Conservation (phyloP, 208 protist genomes). For the Phytomonas francai region DNA sequence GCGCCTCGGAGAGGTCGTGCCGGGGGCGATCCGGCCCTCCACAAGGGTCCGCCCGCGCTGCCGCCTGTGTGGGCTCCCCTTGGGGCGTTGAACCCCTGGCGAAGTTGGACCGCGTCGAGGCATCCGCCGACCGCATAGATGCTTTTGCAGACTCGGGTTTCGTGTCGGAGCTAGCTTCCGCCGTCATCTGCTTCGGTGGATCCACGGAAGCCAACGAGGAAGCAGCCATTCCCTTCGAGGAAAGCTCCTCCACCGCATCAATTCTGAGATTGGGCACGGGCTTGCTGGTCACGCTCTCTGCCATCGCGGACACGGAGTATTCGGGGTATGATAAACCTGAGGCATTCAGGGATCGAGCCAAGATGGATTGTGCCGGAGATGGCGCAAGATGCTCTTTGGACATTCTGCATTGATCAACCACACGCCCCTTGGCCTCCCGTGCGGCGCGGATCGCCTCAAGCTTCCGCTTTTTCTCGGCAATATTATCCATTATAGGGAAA, state of each 20-base stretch:
- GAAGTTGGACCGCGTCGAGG: background rate
- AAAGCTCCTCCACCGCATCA: background rate
- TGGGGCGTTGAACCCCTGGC: background rate
- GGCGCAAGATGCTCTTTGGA: background rate
- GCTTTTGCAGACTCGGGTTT: background rate
- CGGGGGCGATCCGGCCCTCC: background rate
- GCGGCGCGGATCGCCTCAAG: constrained; percentile 48
- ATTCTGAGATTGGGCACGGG: background rate
- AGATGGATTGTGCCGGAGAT: background rate
- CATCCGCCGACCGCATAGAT: background rate
- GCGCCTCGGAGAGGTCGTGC: background rate
- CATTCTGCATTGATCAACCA: constrained; percentile 26
- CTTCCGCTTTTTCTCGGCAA: constrained; percentile 53
- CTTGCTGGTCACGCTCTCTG: background rate
- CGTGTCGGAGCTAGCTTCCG: background rate
- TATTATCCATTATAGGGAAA: constrained; percentile 27
- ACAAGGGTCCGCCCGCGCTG: background rate
- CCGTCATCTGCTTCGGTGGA: background rate
- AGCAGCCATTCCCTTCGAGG: background rate
- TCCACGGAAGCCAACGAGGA: background rate
- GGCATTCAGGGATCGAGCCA: background rate
- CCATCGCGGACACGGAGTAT: background rate
- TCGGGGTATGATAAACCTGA: background rate
- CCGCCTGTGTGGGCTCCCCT: background rate
- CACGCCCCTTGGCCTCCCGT: constrained; percentile 45